phyloP scores from a whole-genome alignment of 2,329 filamentous ascomycete genomes.

The Pyrenochaeta sp. region DNA sequence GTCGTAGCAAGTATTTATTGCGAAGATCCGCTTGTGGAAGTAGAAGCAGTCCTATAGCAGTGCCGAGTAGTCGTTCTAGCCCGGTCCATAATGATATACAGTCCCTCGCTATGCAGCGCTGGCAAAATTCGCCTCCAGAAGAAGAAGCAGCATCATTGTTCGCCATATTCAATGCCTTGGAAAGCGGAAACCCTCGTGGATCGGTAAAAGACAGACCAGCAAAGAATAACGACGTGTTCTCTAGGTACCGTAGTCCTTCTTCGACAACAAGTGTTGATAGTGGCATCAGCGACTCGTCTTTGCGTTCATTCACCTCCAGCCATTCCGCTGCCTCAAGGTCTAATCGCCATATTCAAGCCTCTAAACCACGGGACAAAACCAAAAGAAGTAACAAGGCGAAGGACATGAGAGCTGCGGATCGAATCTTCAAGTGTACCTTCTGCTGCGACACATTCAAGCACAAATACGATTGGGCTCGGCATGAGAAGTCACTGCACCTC shows the following conservation, averaged over 20 bases:
- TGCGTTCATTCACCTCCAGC: constrained; percentile 55
- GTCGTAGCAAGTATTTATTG: constrained; percentile 23
- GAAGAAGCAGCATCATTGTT: constrained; percentile 69
- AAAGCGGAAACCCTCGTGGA: constrained; percentile 13
- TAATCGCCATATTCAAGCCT: constrained; percentile 44
- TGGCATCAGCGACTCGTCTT: constrained; percentile 57
- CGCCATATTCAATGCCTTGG: constrained; percentile 67
- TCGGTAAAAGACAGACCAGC: constrained; percentile 30
- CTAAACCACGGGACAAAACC: constrained; percentile 9
- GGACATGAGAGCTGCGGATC: constrained; percentile 16
- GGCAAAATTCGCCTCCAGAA: constrained; percentile 70
- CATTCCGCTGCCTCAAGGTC: constrained; percentile 49
- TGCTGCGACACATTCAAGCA: constrained; percentile 38
- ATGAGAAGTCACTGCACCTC: constrained; percentile 38
- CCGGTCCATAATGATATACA: constrained; percentile 8
- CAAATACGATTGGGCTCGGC: constrained; percentile 39
- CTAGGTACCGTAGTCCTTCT: constrained; percentile 51
- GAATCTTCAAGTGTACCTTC: constrained; percentile 39
- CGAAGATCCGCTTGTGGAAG: constrained; percentile 12
- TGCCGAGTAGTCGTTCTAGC: constrained; percentile 9
- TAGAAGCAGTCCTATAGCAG: constrained; percentile 14
- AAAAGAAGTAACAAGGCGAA: constrained; percentile 13
- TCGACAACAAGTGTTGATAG: constrained; percentile 51
- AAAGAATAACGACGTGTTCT: constrained; percentile 29
- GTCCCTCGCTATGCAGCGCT: constrained; percentile 64